These are phyloP conservation scores for Boletus vinaceobasis DNA, from an alignment of 768 basidiomycete species.

Conservation along the genomic window DNA sequence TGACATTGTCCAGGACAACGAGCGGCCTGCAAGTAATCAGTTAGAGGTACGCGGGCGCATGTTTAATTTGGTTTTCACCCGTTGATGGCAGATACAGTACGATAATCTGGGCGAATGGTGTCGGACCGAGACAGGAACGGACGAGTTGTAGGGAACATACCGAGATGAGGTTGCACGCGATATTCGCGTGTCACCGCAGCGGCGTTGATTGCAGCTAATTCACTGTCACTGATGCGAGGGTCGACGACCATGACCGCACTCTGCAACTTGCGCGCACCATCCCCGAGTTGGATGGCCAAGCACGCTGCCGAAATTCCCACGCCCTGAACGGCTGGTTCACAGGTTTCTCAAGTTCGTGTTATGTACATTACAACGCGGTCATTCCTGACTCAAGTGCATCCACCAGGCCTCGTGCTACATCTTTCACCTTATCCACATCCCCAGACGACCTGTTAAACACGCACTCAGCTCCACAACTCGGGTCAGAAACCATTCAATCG, in stretches of 20 bases:
- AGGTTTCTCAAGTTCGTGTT: neutral
- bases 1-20: constrained; percentile 97
- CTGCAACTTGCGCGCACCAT: constrained; percentile 10
- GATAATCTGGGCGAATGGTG: constrained; percentile 64
- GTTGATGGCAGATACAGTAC: constrained; percentile 98
- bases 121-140: constrained; percentile 6
- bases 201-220: constrained; percentile 78
- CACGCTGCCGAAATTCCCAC: constrained; percentile 22
- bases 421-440: constrained; percentile 37
- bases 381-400: constrained; percentile 35
- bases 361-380: constrained; percentile 21
- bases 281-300: constrained; percentile 4
- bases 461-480: constrained; percentile 24
- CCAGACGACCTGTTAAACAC: constrained; percentile 46
- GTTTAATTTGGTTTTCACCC: constrained; percentile 55
- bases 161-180: constrained; percentile 84
- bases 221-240: constrained; percentile 66
- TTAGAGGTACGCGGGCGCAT: constrained; percentile 2
- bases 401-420: constrained; percentile 41
- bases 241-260: constrained; percentile 37
- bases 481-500: constrained; percentile 1
- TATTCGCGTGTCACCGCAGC: constrained; percentile 88
- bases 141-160: constrained; percentile 37
- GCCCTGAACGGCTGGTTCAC: constrained; percentile 4
- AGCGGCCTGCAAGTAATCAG: constrained; percentile 61